Conservation (phyloP, 352 stramenopile species). For the Phytophthora boehmeriae region DNA sequence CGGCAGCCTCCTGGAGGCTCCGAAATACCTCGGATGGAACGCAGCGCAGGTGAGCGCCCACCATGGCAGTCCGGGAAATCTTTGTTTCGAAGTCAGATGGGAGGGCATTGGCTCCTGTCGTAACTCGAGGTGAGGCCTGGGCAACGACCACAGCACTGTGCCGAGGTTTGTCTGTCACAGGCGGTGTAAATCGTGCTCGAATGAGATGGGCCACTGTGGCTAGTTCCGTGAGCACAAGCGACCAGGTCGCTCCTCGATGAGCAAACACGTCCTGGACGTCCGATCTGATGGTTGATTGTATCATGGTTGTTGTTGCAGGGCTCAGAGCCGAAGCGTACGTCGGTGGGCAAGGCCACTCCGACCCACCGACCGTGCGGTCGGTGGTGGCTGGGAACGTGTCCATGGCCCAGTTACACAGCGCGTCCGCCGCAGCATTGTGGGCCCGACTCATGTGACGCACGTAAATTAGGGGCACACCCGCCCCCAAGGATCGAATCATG, state of each 20-base stretch:
- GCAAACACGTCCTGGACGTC: neutral
- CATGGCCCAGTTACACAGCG: constrained; percentile 30
- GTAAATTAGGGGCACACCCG: neutral
- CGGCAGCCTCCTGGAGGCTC: neutral
- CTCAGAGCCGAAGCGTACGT: neutral
- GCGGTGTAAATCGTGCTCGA: neutral
- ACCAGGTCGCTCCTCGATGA: constrained; percentile 8
- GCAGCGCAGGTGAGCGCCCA: neutral
- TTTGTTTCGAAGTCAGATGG: neutral
- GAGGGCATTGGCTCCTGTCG: neutral
- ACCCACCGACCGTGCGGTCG: too few relatives aligned
- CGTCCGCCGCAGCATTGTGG: constrained; percentile 6
- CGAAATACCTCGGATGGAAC: neutral
- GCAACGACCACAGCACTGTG: neutral
- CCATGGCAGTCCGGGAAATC: neutral
- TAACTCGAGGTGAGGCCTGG: neutral
- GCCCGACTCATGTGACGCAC: constrained; percentile 4
- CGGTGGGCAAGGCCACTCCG: neutral
- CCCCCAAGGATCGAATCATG: constrained; percentile 13
- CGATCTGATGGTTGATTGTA: too few relatives aligned
- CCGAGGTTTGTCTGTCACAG: neutral
- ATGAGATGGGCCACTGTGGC: neutral
- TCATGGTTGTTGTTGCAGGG: neutral
- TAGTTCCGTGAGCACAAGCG: constrained; percentile 6
- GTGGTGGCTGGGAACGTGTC: constrained; percentile 1